phyloP scores from a whole-genome alignment of 805 yeast genomes.

The Jamesozyma lodderae region DNA sequence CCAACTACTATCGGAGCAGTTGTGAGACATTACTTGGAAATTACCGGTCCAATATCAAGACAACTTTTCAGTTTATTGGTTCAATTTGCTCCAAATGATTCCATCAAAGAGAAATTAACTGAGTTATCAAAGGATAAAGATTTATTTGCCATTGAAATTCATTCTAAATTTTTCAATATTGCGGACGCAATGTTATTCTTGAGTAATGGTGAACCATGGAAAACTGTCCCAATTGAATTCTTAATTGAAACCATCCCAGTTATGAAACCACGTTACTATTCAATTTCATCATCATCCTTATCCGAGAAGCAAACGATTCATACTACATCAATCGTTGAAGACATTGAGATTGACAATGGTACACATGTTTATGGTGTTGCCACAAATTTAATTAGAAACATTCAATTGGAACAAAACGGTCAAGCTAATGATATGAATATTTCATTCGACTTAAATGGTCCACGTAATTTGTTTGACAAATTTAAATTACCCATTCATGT shows the following conservation, averaged over 20 bases:
- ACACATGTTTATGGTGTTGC: conserved; percentile 58
- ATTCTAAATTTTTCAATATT: conserved; percentile 53
- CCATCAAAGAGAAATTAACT: conserved; percentile 32
- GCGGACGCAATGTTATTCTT: conserved; percentile 62
- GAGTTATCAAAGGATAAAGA: conserved; percentile 59
- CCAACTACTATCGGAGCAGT: conserved; percentile 85
- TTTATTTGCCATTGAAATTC: conserved; percentile 56
- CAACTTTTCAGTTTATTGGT: conserved; percentile 70
- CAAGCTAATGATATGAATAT: conserved; percentile 31
- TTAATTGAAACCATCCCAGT: conserved; percentile 72
- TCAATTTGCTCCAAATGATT: conserved; percentile 70
- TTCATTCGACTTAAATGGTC: conserved; percentile 73
- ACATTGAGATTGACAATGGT: conserved; percentile 27
- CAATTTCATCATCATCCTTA: conserved; percentile 87
- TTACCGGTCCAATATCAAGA: conserved; percentile 88
- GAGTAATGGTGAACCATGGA: conserved; percentile 65
- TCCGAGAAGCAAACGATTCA: conserved; percentile 69
- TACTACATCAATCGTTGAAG: conserved; percentile 89
- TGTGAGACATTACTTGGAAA: conserved; percentile 79
- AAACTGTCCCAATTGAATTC: conserved; percentile 72
- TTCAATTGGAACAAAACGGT: conserved; percentile 44
- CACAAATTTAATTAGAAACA: conserved; percentile 74
- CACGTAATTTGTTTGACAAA: conserved; percentile 43
- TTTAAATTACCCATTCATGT: conserved; percentile 80
- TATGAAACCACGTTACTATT: conserved; percentile 90